Evolutionary conservation across 192 early-diverging fungal genomes (phyloP), one percentile per base, ranked within the genome.

Genomic region (Jimgerdemannia flammicorona): DNA sequence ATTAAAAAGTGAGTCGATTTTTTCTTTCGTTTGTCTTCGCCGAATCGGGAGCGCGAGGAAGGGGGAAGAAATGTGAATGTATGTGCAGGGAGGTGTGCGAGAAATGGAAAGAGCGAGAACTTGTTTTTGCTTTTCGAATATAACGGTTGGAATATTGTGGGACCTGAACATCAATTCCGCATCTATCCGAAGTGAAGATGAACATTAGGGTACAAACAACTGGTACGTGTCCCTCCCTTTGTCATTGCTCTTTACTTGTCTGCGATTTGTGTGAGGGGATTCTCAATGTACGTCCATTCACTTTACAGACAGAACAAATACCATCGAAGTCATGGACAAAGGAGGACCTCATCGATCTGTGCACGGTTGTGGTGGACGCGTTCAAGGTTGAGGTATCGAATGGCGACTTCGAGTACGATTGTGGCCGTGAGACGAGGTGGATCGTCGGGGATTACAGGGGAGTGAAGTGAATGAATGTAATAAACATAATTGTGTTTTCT

Each of bases 201-300:
- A 91, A 98, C 79, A 59, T 99, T 17, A 93, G 97, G 64, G 94
- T 99, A 74, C 97, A 99, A 82, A 99, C 98, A 19, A 90, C 91
- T 64, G 86, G 91, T 89, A 87, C 74, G 54, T n/a, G 19, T 29
- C 29, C 29, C 29, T 29, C 29, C 29, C 29, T 29, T 29, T 29
- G 29, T 29, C 29, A 29, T 29, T 29, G 29, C 29, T 29, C 29
- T 29, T 29, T 29, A 29, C 29, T 29, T 29, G 29, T 29, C 29
- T 29, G 29, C 29, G 29, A 29, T 29, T 29, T 29, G 29, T 29
- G 29, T 1, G 29, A 29, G 29, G 29, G 29, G 29, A 29, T 29
- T 29, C 43, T 67, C 41, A 66, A 11, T 40, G 43, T n/a, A 11
- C 14, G 10, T 59, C 42, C 17, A n/a, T 59, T 29, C 29, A 67